Evolutionary conservation across 2,329 filamentous ascomycete species (phyloP).

Genomic region (Colletotrichum sublineola): DNA sequence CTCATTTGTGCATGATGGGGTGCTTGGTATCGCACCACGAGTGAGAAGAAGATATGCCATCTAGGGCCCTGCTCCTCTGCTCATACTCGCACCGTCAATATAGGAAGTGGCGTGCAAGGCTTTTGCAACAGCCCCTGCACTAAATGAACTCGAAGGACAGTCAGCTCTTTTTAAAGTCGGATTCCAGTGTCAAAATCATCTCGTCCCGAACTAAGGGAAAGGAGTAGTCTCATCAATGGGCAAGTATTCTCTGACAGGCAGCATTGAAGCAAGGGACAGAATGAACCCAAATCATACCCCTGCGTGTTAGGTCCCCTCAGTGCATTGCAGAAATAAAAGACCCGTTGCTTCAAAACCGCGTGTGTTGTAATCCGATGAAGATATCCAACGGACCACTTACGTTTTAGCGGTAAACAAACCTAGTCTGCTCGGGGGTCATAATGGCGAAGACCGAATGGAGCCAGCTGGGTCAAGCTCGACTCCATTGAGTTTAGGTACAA

Average conservation of each 20-base stretch:
- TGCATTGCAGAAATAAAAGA: rapidly evolving
- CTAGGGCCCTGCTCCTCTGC: too few relatives aligned
- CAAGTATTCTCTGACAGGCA: neutral
- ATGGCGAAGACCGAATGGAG: constrained; percentile 22
- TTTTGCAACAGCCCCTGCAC: neutral
- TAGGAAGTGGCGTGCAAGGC: neutral
- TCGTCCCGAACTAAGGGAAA: neutral
- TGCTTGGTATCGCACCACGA: neutral
- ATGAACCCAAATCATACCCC: neutral
- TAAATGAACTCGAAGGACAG: neutral
- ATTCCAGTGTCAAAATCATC: neutral
- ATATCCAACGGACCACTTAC: constrained; percentile 1
- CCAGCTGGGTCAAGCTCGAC: neutral
- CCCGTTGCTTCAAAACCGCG: too few relatives aligned
- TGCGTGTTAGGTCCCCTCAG: neutral
- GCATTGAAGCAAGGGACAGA: neutral
- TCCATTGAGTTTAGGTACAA: constrained; percentile 16
- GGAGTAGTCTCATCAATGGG: neutral
- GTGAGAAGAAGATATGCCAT: neutral
- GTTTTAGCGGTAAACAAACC: neutral
- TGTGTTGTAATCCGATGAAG: neutral
- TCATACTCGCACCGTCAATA: neutral
- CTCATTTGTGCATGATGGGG: neutral
- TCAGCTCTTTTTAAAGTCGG: neutral
- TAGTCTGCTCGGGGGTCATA: constrained; percentile 14